These are phyloP conservation scores for Aspergillus sp. DNA, from an alignment of 2,329 filamentous ascomycete genomes.

Conservation along the genomic window DNA sequence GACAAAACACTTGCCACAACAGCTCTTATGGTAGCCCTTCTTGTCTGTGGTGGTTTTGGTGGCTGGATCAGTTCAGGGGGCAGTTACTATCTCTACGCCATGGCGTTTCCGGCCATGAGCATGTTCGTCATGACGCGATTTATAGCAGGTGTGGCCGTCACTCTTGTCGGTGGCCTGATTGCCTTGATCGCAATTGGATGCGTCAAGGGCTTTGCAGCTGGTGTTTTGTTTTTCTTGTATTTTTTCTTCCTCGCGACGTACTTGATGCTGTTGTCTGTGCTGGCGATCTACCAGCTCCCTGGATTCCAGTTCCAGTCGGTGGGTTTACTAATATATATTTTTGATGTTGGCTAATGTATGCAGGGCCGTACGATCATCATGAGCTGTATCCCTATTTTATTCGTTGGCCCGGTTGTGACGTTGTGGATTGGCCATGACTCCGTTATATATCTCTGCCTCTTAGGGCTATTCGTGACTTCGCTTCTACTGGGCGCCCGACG, in stretches of 20 bases:
- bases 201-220: conserved; percentile 44
- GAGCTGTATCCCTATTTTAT: conserved; percentile 54
- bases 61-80: conserved; percentile 63
- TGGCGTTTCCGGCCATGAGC: conserved; percentile 55
- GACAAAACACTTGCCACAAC: conserved; percentile 54
- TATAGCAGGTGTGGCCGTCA: conserved; percentile 49
- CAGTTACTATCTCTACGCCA: conserved; percentile 59
- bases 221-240: conserved; percentile 60
- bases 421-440: conserved; percentile 54
- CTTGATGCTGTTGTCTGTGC: conserved; percentile 52
- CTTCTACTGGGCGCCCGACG: conserved; percentile 54
- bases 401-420: conserved; percentile 57
- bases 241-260: conserved; percentile 58
- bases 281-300: conserved; percentile 48
- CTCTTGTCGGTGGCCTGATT: conserved; percentile 52
- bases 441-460: conserved; percentile 54
- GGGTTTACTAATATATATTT: not conserved
- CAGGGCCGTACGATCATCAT: conserved; percentile 55
- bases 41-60: conserved; percentile 60
- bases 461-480: conserved; percentile 52
- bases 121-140: conserved; percentile 54
- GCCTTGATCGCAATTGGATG: conserved; percentile 53
- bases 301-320: conserved; percentile 53
- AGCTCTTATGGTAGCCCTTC: conserved; percentile 57
- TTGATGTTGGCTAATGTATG: not conserved